phyloP scores from a whole-genome alignment of 176 grass and related monocot species.

The Oryza meyeriana region DNA sequence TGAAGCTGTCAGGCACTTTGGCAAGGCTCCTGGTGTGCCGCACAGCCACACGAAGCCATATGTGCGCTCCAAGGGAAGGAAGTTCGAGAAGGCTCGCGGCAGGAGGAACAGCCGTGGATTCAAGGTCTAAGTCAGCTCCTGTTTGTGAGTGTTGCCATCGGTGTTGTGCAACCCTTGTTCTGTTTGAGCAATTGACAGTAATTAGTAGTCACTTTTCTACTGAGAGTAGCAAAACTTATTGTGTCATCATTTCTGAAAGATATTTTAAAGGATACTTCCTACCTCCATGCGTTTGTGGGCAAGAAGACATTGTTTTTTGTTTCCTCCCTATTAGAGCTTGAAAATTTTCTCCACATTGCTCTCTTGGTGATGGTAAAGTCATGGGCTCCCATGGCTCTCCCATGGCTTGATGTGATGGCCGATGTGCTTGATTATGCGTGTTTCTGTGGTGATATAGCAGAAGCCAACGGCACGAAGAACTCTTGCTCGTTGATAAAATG shows the following conservation, averaged over 20 bases:
- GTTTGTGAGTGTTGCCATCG: background rate
- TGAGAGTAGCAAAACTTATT: slow-evolving; percentile 22
- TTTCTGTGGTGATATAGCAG: background rate
- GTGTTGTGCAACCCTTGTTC: background rate
- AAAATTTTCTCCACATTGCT: background rate
- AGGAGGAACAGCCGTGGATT: slow-evolving; percentile 78
- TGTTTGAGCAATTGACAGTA: slow-evolving; percentile 39
- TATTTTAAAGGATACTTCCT: slow-evolving; percentile 5
- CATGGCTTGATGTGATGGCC: background rate
- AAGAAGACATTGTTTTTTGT: slow-evolving; percentile 20
- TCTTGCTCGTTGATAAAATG: too few relatives aligned
- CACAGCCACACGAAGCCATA: slow-evolving; percentile 84
- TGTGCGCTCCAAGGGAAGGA: slow-evolving; percentile 71
- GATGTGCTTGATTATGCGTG: background rate
- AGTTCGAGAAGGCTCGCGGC: slow-evolving; percentile 75
- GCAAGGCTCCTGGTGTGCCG: slow-evolving; percentile 72
- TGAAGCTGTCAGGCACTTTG: slow-evolving; percentile 65
- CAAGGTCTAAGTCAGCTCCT: slow-evolving; percentile 42
- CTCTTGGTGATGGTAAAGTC: background rate
- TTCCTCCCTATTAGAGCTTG: background rate
- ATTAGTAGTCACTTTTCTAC: slow-evolving; percentile 39
- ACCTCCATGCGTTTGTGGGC: background rate
- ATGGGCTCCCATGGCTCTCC: too few relatives aligned
- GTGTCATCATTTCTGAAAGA: slow-evolving; percentile 13
- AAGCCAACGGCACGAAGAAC: too few relatives aligned